Evolutionary conservation across 495 filamentous ascomycete species (phyloP), one percentile per base, ranked within the genome.

Genomic region (Hyphodiscus hymeniophilus): DNA sequence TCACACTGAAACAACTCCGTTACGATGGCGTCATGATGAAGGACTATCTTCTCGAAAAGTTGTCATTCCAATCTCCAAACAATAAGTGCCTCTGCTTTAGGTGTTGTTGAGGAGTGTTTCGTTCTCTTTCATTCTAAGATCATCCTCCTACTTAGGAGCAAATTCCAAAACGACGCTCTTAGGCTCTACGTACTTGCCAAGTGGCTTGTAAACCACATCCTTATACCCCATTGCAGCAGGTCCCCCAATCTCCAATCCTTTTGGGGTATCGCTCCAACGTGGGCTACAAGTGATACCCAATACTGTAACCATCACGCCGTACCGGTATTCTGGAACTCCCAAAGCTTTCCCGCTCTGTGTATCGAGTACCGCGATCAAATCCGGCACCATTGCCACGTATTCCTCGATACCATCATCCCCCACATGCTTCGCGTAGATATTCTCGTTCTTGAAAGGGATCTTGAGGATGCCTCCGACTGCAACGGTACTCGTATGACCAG

Each of bases 371-470:
- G 63, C 58, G 40, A 77, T 74, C 21, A 77, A 56, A 55, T 77
- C 73, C 1, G 73, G 72, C 5, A 75, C 70, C 7, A 67, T 66
- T 1, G 71, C 70, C 15, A 75, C 28, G 23, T 68, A 58, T 38
- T 61, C 55, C 40, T 66, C 58, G 7, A 53, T 55, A 3, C 66
- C 66, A 36, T 56, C 58, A 13, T 60, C 57, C 24, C 12, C 46
- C 26, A 54, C 33, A 42, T 56, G 50, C 30, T 57, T 63, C 2
- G 66, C 71, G 23, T 66, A 62, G 22, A 73, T 68, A 53, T 75
- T 76, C 53, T 76, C 73, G 52, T 74, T 74, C 59, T 72, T 72
- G 57, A 75, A 73, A 1, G 71, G 70, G 21, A 76, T 66, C 13
- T 64, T 63, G 24, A 76, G 51, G 39, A 56, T 56, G 8, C 62